Evolutionary conservation across 768 basidiomycete species (phyloP).

Genomic region (Phanerodontia chrysosporium): DNA sequence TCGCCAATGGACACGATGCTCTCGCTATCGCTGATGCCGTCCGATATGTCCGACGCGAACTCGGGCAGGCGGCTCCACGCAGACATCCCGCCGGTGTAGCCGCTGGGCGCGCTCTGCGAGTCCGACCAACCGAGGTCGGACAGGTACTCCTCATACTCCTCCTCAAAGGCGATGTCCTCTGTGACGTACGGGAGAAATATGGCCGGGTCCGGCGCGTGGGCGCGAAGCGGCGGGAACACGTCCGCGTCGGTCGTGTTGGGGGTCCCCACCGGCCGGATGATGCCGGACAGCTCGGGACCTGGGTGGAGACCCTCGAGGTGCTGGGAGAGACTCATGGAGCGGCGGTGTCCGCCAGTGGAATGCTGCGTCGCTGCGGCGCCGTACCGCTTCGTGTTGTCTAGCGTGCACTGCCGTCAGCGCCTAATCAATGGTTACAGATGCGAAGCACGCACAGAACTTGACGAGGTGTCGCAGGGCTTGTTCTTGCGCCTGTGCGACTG

Average conservation of each 20-base stretch:
- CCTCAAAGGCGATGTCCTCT: constrained; percentile 92
- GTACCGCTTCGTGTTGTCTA: constrained; percentile 91
- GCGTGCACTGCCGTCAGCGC: constrained; percentile 8
- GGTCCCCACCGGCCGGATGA: constrained; percentile 72
- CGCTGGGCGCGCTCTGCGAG: constrained; percentile 35
- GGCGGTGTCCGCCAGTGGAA: constrained; percentile 62
- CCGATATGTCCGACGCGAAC: constrained; percentile 75
- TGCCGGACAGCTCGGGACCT: constrained; percentile 68
- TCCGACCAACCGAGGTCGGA: constrained; percentile 70
- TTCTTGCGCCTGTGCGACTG: constrained; percentile 73
- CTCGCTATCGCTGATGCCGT: constrained; percentile 91
- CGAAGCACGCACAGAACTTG: constrained; percentile 76
- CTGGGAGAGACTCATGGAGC: constrained; percentile 81
- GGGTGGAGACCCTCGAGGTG: constrained; percentile 73
- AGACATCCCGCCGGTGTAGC: constrained; percentile 34
- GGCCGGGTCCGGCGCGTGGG: constrained; percentile 77
- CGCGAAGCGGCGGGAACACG: constrained; percentile 91
- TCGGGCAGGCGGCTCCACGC: constrained; percentile 86
- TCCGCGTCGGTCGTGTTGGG: constrained; percentile 80
- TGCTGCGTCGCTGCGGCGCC: constrained; percentile 50
- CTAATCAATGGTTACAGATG: constrained; percentile 1
- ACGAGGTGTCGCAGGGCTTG: constrained; percentile 90
- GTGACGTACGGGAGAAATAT: constrained; percentile 89
- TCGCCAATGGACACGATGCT: constrained; percentile 90
- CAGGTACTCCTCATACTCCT: constrained; percentile 94